Evolutionary conservation across 768 basidiomycete genomes (phyloP).

Genomic region (Leccinum broughii): DNA sequence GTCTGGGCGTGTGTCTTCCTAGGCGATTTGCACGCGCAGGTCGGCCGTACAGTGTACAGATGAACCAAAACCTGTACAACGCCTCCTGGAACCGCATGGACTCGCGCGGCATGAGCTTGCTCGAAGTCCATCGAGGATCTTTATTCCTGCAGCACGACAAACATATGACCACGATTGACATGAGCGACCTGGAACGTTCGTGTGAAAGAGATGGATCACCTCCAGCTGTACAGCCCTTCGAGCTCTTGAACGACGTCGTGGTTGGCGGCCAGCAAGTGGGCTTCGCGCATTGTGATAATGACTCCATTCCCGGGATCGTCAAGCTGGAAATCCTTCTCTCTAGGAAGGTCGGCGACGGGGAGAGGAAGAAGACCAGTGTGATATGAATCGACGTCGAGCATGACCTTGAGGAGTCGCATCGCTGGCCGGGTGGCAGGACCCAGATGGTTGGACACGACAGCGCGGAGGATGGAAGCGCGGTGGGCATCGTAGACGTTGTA

Average conservation of each 20-base stretch:
- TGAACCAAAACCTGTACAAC: slow-evolving; percentile 31
- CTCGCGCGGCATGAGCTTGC: slow-evolving; percentile 29
- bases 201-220: slow-evolving; percentile 8
- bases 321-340: slow-evolving; percentile 9
- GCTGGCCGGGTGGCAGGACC: slow-evolving; percentile 9
- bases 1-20: slow-evolving; percentile 11
- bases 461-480: slow-evolving; percentile 15
- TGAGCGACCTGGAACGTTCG: slow-evolving; percentile 2
- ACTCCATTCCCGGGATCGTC: not conserved
- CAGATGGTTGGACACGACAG: slow-evolving; percentile 18
- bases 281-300: slow-evolving; percentile 13
- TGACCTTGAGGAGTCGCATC: slow-evolving; percentile 20
- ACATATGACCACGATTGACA: not conserved
- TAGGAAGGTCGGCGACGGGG: slow-evolving; percentile 10
- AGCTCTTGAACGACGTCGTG: slow-evolving; percentile 17
- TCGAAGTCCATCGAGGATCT: slow-evolving; percentile 33
- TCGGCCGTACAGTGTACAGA: slow-evolving; percentile 15
- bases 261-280: slow-evolving; percentile 13
- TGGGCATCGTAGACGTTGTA: slow-evolving; percentile 14
- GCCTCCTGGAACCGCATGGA: slow-evolving; percentile 33
- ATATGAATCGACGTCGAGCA: slow-evolving; percentile 11
- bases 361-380: slow-evolving; percentile 11
- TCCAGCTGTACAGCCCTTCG: slow-evolving; percentile 22
- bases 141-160: slow-evolving; percentile 33
- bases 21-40: slow-evolving; percentile 11